Evolutionary conservation across 2,329 filamentous ascomycete genomes (phyloP).

Genomic region (Xylogone sp.): DNA sequence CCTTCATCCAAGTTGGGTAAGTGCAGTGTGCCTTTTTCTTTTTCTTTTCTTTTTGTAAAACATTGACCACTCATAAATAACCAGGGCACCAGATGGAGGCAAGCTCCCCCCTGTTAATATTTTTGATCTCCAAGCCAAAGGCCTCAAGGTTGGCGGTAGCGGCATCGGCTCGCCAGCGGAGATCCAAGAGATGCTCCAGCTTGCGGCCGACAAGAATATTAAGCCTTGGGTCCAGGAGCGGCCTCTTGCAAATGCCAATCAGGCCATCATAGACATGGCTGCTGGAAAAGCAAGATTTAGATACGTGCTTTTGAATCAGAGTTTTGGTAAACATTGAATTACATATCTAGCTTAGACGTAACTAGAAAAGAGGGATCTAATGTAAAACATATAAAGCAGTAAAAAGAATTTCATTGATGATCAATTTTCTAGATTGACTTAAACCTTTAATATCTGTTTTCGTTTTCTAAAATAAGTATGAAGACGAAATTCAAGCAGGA

Average conservation of each 20-base stretch:
- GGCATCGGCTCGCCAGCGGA: constrained; percentile 60
- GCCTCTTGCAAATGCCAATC: neutral
- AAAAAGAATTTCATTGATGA: neutral
- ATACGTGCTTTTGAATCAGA: constrained; percentile 39
- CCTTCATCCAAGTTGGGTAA: constrained; percentile 57
- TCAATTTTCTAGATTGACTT: neutral
- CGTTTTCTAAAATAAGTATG: neutral
- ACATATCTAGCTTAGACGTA: neutral
- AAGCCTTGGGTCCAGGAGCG: constrained; percentile 24
- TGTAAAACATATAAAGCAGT: too few species aligned
- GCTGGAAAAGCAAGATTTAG: constrained; percentile 48
- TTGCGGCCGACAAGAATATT: constrained; percentile 53
- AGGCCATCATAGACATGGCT: constrained; percentile 49
- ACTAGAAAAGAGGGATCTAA: neutral
- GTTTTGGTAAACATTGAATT: neutral
- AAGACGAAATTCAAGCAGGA: too few species aligned
- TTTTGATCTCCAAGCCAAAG: neutral
- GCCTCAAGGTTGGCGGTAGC: constrained; percentile 37
- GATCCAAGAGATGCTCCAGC: constrained; percentile 53
- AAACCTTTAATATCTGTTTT: neutral
- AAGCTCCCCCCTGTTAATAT: constrained; percentile 24
- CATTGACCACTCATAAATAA: neutral
- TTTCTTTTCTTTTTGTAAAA: neutral
- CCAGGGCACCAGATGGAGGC: constrained; percentile 46
- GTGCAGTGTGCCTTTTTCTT: neutral